Base-by-base conservation (phyloP, 768 basidiomycete species). In the Amanita pallidorosea region DNA sequence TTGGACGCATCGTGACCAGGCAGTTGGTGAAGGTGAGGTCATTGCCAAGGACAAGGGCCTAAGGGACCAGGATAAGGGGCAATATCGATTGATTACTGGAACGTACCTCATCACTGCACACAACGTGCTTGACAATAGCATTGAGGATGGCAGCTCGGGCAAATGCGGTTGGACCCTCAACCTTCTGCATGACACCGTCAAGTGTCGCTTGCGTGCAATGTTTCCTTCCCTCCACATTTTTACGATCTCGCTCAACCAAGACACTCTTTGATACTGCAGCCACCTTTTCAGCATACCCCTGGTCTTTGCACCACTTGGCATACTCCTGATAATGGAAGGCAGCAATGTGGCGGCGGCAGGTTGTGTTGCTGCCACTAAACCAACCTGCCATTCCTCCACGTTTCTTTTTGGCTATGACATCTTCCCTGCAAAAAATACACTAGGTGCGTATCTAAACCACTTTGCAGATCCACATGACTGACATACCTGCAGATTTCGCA, bases 1-100 rank as follows among this genome's bases (percentile, higher is more conserved):
- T n/a, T n/a, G n/a, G n/a, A n/a, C n/a, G n/a, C n/a, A n/a, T n/a
- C n/a, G n/a, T n/a, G n/a, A n/a, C n/a, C n/a, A n/a, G n/a, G n/a
- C 67, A 62, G 17, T 59, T 43, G 2, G n/a, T 17, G 64, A 67
- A 67, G 17, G 65, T 49, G 34, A 56, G 62, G 6, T 60, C 51
- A 25, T 54, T 57, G 0, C 43, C 56, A 2, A 68, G 58, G 29
- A 41, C 40, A 41, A 41, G 40, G 40, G 40, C 40, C 40, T 41
- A 7, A 41, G 40, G 20, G 9, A 4, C 12, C 12, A 17, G 8
- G 8, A 8, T 41, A 2, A 41, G 40, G 40, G 12, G 4, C 2
- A 7, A 41, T 41, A 13, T 13, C 40, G 2, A 41, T n/a, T n/a
- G n/a, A n/a, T n/a, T n/a, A 41, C 8, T 8, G n/a, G n/a, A n/a